Evolutionary conservation across 2,329 filamentous ascomycete species (phyloP), one percentile per base, ranked within the genome.

Genomic region (Colletotrichum tabaci): DNA sequence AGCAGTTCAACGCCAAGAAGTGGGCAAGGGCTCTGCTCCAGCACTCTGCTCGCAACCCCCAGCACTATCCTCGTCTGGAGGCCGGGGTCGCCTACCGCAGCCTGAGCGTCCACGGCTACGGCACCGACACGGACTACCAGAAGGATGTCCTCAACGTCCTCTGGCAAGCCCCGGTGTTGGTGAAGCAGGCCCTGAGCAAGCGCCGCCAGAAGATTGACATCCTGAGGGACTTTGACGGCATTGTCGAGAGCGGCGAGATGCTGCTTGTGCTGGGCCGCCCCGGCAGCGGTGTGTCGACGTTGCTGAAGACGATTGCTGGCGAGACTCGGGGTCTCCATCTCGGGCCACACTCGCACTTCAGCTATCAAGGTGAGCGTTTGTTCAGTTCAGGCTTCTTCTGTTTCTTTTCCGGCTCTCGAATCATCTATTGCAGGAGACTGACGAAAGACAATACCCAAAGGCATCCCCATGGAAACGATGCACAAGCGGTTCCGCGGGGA

Each of bases 241-340:
- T 88, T n/a, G 82, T 89, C 13, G 83, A 80, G 73, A 83, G 79
- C 63, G 86, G 86, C 26, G 86, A 80, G 56, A 35, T 80, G 58
- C n/a, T 80, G 0, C 72, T 80, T 1, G 78, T 80, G 0, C 73
- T 92, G 7, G 90, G 90, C 12, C 86, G 88, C 44, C 89, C 89
- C 5, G 83, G 82, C 1, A 79, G 79, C 47, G 89, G 89, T 18
- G 89, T 88, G 75, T 86, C 85, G n/a, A 91, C 88, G 0, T 78
- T 90, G 1, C 79, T 90, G 12, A 90, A 90, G 77, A 85, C 88
- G 0, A 83, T 90, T 21, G 83, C 83, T 0, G 86, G 86, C n/a
- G 85, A 90, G 72, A 83, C 86, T 8, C 80, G 86, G 42, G 87
- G 87, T 0, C 79, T 88, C n/a, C 79, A 85, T n/a, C 77, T 86